These are phyloP conservation scores for Hydnomerulius pinastri DNA, from an alignment of 768 basidiomycete species.

Conservation along the genomic window DNA sequence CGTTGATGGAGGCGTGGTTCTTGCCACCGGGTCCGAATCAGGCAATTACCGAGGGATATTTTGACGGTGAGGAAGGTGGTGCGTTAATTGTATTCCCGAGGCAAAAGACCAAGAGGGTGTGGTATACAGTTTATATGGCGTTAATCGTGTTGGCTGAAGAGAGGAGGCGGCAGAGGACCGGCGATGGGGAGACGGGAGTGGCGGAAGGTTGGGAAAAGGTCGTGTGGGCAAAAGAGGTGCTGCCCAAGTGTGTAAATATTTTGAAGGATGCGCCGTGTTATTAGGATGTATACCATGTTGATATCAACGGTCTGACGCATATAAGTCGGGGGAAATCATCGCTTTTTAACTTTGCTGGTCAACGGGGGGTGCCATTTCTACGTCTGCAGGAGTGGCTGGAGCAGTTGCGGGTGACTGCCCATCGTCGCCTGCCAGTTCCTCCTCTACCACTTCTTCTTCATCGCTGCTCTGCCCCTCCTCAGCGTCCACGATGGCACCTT, in stretches of 20 bases:
- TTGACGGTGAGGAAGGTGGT: constrained; percentile 43
- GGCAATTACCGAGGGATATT: constrained; percentile 65
- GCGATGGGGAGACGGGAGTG: constrained; percentile 22
- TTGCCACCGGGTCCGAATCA: constrained; percentile 45
- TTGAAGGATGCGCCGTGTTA: constrained; percentile 46
- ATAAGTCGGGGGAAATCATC: too few species aligned
- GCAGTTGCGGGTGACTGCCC: constrained; percentile 24
- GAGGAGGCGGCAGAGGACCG: constrained; percentile 16
- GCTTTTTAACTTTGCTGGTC: constrained; percentile 6
- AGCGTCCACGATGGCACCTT: constrained; percentile 28
- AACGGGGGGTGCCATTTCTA: constrained; percentile 21
- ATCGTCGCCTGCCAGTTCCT: constrained; percentile 33
- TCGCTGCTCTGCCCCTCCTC: constrained; percentile 37
- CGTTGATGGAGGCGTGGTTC: constrained; percentile 69
- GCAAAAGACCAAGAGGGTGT: constrained; percentile 74
- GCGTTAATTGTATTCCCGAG: constrained; percentile 56
- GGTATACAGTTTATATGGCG: constrained; percentile 73
- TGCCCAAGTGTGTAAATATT: constrained; percentile 41
- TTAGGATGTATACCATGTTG: constrained; percentile 10
- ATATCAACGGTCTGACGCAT: too few species aligned
- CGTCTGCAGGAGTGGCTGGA: constrained; percentile 17
- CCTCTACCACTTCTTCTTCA: constrained; percentile 40
- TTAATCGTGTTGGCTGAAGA: constrained; percentile 51
- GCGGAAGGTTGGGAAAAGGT: constrained; percentile 22
- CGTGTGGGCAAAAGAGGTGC: constrained; percentile 42